Percentiles rank a stretch among this genome's conserved stretches.
Conservation (phyloP, 176 grass and related monocot genomes). For the Zea mays region Zm-B73-REFERENCE-NAM-5.0 NC_050101.1:96702001-96702500, state of each 20-base stretch:
- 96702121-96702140: constrained; percentile 5
- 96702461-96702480: constrained; percentile 12
- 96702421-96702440: not conserved
- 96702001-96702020: not conserved
- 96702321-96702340: not conserved
- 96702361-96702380: not conserved
- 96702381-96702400: not conserved
- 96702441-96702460: not conserved
- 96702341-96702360: constrained; percentile 15
- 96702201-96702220: constrained; percentile 94
- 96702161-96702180: constrained; percentile 49
- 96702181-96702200: constrained; percentile 93
- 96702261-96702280: constrained; percentile 97
- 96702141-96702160: constrained; percentile 19
- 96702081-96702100: constrained; percentile 17
- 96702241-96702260: constrained; percentile 66
- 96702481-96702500: not conserved
- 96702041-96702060: not conserved
- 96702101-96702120: constrained; percentile 1
- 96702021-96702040: not conserved
- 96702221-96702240: constrained; percentile 66
- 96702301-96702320: not conserved
- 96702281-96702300: constrained; percentile 5
- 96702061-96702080: not conserved
- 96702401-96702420: not conserved